Evolutionary conservation across 1,284 basidiomycete species (phyloP).

Genomic region (Violaceomyces palustris): DNA sequence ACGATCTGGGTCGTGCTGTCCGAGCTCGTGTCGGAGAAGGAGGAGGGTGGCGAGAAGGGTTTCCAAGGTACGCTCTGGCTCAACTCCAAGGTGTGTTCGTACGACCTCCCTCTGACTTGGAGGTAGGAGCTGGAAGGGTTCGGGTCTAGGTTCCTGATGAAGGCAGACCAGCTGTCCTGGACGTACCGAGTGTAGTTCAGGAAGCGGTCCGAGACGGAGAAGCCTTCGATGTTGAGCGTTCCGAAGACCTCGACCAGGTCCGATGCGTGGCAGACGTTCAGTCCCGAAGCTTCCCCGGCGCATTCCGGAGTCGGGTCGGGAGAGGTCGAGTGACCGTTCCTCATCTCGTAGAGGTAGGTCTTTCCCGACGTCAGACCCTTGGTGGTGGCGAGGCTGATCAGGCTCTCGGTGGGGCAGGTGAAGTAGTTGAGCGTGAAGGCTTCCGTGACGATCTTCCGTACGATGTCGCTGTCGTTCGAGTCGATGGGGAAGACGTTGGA

Average conservation of each 20-base stretch:
- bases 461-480: constrained; percentile 7
- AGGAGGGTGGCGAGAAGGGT: constrained; percentile 3
- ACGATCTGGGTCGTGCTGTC: constrained; percentile 5
- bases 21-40: neutral
- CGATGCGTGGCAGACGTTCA: constrained; percentile 12
- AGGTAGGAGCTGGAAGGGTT: constrained; percentile 8
- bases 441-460: constrained; percentile 7
- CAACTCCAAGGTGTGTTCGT: constrained; percentile 12
- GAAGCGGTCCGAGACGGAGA: constrained; percentile 6
- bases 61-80: constrained; percentile 12
- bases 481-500: constrained; percentile 16
- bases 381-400: constrained; percentile 6
- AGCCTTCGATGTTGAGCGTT: constrained; percentile 7
- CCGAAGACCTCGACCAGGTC: constrained; percentile 16
- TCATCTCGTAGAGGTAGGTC: constrained; percentile 19
- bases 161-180: constrained; percentile 14
- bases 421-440: constrained; percentile 26
- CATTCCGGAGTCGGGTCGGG: constrained; percentile 13
- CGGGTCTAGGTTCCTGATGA: constrained; percentile 6
- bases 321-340: constrained; percentile 14
- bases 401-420: constrained; percentile 20
- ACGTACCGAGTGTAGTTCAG: constrained; percentile 14
- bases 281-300: constrained; percentile 3
- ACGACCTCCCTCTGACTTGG: constrained; percentile 11
- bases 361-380: constrained; percentile 8